A percentile compares a stretch with the other conserved stretches of the same genome.
These are phyloP conservation scores for Puccinia hordei DNA, from an alignment of 1,284 basidiomycete genomes.

Conservation along the genomic window DNA sequence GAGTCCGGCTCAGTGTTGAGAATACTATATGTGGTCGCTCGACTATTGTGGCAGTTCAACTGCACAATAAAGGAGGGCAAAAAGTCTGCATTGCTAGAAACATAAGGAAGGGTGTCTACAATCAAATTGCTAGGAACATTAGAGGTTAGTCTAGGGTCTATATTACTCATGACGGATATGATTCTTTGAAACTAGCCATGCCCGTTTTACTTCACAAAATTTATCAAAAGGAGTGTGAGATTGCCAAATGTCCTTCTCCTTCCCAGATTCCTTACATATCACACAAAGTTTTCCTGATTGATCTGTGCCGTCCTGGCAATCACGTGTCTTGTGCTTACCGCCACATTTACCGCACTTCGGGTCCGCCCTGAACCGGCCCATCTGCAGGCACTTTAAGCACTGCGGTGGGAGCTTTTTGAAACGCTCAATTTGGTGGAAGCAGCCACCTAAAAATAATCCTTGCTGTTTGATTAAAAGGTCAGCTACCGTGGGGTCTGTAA, in stretches of 20 bases:
- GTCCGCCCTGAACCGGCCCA: neutral
- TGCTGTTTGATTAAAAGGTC: neutral
- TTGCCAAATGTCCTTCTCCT: neutral
- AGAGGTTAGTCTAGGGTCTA: neutral
- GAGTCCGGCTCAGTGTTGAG: neutral
- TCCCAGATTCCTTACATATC: neutral
- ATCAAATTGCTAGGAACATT: neutral
- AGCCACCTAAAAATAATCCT: neutral
- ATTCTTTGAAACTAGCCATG: neutral
- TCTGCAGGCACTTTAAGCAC: constrained; percentile 15
- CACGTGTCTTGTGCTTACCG: neutral
- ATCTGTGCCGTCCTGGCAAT: neutral
- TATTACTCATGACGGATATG: neutral
- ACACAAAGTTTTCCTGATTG: neutral
- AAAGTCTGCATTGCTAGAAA: neutral
- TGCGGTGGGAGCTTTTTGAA: neutral
- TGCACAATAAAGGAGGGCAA: neutral
- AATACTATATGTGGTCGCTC: neutral
- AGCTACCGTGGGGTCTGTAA: neutral
- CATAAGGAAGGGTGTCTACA: neutral
- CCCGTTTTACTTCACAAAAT: neutral
- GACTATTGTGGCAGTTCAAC: neutral
- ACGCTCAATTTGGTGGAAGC: neutral
- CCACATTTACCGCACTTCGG: constrained; percentile 13
- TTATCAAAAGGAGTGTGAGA: neutral